These are phyloP conservation scores for Elymus sibiricus DNA, from an alignment of 176 grass and related monocot genomes.

Conservation along the genomic window DNA sequence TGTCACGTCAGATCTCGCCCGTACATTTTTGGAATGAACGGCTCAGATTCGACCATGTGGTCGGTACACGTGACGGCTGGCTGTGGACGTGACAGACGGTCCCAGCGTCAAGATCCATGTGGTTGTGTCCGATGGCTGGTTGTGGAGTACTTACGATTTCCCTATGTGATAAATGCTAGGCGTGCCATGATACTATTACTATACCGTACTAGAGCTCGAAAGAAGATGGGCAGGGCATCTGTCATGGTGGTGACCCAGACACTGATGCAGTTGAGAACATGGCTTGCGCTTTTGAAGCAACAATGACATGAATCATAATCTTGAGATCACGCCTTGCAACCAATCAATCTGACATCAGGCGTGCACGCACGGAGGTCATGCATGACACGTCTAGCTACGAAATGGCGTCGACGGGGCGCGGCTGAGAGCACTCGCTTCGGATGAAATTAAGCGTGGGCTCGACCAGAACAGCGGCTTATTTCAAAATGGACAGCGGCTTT, in stretches of 20 bases:
- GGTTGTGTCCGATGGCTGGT: too few relatives aligned
- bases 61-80: too few relatives aligned
- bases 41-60: too few relatives aligned
- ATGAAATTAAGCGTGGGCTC: background rate
- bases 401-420: background rate
- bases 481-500: background rate
- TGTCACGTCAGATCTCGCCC: too few relatives aligned
- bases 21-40: too few relatives aligned
- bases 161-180: background rate
- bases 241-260: background rate
- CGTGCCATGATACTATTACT: background rate
- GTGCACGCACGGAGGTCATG: background rate
- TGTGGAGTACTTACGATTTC: too few relatives aligned
- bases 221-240: background rate
- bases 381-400: background rate
- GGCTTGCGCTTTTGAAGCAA: background rate
- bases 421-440: background rate
- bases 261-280: background rate
- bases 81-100: too few relatives aligned
- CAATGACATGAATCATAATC: background rate
- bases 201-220: background rate
- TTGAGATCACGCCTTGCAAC: background rate
- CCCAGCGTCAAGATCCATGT: too few relatives aligned
- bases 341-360: background rate
- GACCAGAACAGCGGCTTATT: background rate